A percentile compares a stretch with the other conserved stretches of the same genome.
These are phyloP conservation scores for Hypoxylon perforatum DNA, from an alignment of 495 filamentous ascomycete species.

Conservation along the genomic window DNA sequence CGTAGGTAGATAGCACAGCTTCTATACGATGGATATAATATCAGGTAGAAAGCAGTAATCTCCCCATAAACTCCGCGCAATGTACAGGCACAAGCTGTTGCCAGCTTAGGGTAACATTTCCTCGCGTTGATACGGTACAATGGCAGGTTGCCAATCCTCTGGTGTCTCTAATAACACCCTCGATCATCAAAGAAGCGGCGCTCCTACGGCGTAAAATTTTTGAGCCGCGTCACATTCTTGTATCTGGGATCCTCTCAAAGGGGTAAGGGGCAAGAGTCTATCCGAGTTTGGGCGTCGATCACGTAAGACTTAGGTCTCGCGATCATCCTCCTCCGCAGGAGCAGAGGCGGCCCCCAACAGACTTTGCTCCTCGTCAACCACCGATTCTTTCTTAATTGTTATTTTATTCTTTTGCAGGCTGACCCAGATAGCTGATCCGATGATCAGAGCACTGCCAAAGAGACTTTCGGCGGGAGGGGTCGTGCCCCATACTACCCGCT, in stretches of 20 bases:
- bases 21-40: neutral
- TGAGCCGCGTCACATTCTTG: neutral
- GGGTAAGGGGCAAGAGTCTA: neutral
- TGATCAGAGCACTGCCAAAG: conserved; percentile 74
- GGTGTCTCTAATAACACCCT: neutral
- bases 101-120: too few relatives aligned
- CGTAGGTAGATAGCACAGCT: neutral
- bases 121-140: too few relatives aligned
- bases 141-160: neutral
- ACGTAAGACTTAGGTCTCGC: conserved; percentile 19
- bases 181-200: neutral
- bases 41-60: neutral
- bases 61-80: too few relatives aligned
- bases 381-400: conserved; percentile 16
- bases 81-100: too few relatives aligned
- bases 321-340: conserved; percentile 16
- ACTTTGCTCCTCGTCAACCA: conserved; percentile 49
- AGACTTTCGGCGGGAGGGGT: conserved; percentile 71
- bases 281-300: neutral
- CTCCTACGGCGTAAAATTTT: neutral
- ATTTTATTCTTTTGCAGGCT: conserved; percentile 61
- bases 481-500: conserved; percentile 78
- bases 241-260: conserved; percentile 3
- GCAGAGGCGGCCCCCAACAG: conserved; percentile 35
- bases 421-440: conserved; percentile 78